Conservation (phyloP, 169 alveolate genomes). For the Cryptosporidium felis region DNA sequence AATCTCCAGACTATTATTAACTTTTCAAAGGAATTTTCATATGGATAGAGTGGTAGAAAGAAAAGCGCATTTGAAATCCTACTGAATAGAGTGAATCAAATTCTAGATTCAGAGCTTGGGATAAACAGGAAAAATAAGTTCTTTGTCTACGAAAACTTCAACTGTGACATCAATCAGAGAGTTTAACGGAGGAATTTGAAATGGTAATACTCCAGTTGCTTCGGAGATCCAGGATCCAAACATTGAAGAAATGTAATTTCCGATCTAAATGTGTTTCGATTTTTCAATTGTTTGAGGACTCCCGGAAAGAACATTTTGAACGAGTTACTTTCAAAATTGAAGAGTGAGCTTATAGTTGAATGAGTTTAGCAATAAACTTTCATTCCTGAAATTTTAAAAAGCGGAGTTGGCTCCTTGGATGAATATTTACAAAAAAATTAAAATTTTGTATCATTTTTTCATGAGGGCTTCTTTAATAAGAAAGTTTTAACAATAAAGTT, state of each 20-base stretch:
- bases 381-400: slow-evolving; percentile 65
- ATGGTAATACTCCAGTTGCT: slow-evolving; percentile 74
- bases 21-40: slow-evolving; percentile 71
- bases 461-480: no score
- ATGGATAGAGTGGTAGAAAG: slow-evolving; percentile 74
- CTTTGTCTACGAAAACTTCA: slow-evolving; percentile 68
- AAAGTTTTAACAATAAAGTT: slow-evolving; percentile 71
- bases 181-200: slow-evolving; percentile 73
- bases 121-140: slow-evolving; percentile 72
- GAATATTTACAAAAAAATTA: slow-evolving; percentile 63
- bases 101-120: slow-evolving; percentile 72
- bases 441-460: slow-evolving; percentile 57
- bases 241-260: slow-evolving; percentile 70
- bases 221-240: slow-evolving; percentile 74
- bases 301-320: slow-evolving; percentile 78
- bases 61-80: slow-evolving; percentile 77
- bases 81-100: slow-evolving; percentile 41
- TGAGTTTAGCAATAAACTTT: slow-evolving; percentile 77
- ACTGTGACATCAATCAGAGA: slow-evolving; percentile 80
- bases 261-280: slow-evolving; percentile 71
- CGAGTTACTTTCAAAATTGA: slow-evolving; percentile 73
- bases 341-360: slow-evolving; percentile 77
- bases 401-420: slow-evolving; percentile 12
- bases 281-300: slow-evolving; percentile 36
- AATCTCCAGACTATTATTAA: slow-evolving; percentile 72